Evolutionary conservation across 2,329 filamentous ascomycete genomes (phyloP).

Genomic region (Paecilomyces dactylethromorphus): DNA sequence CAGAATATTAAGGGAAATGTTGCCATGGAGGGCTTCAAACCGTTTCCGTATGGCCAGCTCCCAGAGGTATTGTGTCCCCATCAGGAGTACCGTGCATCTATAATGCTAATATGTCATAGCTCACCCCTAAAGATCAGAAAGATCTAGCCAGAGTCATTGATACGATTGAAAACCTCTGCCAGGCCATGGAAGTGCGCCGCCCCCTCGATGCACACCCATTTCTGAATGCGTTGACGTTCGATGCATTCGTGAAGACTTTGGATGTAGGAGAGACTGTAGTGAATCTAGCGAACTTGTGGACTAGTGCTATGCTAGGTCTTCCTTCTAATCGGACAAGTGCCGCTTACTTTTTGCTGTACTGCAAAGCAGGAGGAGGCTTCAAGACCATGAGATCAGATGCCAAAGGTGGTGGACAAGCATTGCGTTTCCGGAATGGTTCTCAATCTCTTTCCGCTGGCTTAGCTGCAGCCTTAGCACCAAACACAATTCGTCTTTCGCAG

Average conservation of each 20-base stretch:
- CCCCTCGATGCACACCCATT: too few relatives aligned
- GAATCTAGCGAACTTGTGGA: too few relatives aligned
- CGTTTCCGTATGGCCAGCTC: slow-evolving; percentile 10
- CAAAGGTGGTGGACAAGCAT: slow-evolving; percentile 47
- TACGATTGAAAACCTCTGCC: too few relatives aligned
- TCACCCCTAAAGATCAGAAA: too few relatives aligned
- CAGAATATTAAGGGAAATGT: slow-evolving; percentile 24
- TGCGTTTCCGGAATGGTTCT: slow-evolving; percentile 43
- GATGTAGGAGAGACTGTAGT: too few relatives aligned
- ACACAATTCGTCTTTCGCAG: slow-evolving; percentile 16
- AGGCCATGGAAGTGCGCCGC: too few relatives aligned
- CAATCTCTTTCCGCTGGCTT: slow-evolving; percentile 36
- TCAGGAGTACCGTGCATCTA: too few relatives aligned
- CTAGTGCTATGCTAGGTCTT: slow-evolving; percentile 43
- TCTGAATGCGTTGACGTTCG: too few relatives aligned
- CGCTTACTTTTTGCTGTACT: slow-evolving; percentile 50
- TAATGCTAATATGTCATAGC: too few relatives aligned
- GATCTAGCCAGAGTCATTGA: too few relatives aligned
- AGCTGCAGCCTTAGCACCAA: slow-evolving; percentile 23
- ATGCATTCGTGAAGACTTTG: too few relatives aligned
- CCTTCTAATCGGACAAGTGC: slow-evolving; percentile 46
- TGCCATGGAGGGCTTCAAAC: slow-evolving; percentile 22
- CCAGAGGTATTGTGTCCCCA: too few relatives aligned
- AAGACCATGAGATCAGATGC: slow-evolving; percentile 45
- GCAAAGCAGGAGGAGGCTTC: slow-evolving; percentile 46